Conservation (phyloP, 306 rosid species). For the Sphenostylis stenocarpa region DNA sequence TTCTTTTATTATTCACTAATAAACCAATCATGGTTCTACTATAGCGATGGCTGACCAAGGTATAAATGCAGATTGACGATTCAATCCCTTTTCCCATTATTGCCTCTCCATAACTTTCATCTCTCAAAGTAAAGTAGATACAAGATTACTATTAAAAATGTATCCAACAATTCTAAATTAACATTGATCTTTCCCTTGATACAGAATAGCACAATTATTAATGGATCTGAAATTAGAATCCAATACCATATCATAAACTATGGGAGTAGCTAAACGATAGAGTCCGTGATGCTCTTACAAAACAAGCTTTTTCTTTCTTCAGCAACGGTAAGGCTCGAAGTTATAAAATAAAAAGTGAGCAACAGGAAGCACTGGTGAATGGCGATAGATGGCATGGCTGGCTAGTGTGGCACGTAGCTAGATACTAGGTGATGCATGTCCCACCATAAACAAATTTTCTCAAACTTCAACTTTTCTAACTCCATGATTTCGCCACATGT, state of each 20-base stretch:
- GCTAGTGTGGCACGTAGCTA: background rate
- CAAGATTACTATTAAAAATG: background rate
- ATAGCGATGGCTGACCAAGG: background rate
- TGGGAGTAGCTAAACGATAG: background rate
- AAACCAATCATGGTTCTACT: background rate
- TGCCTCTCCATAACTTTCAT: background rate
- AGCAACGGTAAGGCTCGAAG: background rate
- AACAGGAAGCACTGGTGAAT: background rate
- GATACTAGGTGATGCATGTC: background rate
- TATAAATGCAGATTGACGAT: background rate
- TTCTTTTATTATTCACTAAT: too few species aligned
- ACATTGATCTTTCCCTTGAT: background rate
- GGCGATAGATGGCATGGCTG: background rate
- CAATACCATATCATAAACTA: background rate
- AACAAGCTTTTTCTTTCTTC: background rate
- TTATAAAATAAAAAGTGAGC: background rate
- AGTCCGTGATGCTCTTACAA: background rate
- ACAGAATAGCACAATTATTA: background rate
- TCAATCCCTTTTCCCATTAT: background rate
- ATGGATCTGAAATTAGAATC: background rate
- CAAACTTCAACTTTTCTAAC: background rate
- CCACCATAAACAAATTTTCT: background rate
- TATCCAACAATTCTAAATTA: background rate
- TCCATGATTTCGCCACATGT: conserved; percentile 20
- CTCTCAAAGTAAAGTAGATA: background rate